Base-by-base conservation (phyloP, 2,329 filamentous ascomycete species). In the Fusarium concolor region DNA sequence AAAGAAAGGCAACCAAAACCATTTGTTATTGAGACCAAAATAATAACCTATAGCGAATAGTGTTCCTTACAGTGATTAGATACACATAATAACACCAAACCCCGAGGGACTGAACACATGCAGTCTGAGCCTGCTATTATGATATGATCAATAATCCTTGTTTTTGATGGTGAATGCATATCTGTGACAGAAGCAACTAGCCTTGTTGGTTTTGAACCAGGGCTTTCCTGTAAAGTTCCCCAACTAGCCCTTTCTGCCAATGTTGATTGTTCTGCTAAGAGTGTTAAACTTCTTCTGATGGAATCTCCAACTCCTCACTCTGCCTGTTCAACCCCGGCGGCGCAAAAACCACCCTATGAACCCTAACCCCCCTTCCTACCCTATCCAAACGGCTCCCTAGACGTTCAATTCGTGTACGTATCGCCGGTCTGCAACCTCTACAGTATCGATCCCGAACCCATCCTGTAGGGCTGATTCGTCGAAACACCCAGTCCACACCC, bases 361-460 rank as follows among this genome's bases (percentile, higher is more conserved):
- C 26, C 17, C 35, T 28, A 11, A 47, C 42, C 9, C 44, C 45
- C 6, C 33, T 38, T 2, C 44, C 59, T 18, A 49, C 28, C 14
- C 18, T 45, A 17, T 50, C 42, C 10, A 44, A 26, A 12, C 35
- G 58, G 24, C 52, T 64, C 11, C 46, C 35, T 6, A 58, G 22
- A 12, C 41, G 42, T 7, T 31, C 14, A n/a, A 39, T 47, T 2
- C 39, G 26, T 28, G 56, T 59, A 5, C 35, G 11, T 3, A 14
- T 28, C 17, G 7, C 12, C 14, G 38, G 45, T 15, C 65, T 68
- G 10, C 65, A 69, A 11, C 10, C 24, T 15, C 29, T 15, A 12
- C 65, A 68, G 18, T 62, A 67, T 17, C 65, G 56, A 7, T 56
- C 39, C 10, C n/a, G 14, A 4, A 26, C 17, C 65, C 65, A 68